phyloP scores from a whole-genome alignment of 2,329 filamentous ascomycete genomes.

The Zasmidium angulare region DNA sequence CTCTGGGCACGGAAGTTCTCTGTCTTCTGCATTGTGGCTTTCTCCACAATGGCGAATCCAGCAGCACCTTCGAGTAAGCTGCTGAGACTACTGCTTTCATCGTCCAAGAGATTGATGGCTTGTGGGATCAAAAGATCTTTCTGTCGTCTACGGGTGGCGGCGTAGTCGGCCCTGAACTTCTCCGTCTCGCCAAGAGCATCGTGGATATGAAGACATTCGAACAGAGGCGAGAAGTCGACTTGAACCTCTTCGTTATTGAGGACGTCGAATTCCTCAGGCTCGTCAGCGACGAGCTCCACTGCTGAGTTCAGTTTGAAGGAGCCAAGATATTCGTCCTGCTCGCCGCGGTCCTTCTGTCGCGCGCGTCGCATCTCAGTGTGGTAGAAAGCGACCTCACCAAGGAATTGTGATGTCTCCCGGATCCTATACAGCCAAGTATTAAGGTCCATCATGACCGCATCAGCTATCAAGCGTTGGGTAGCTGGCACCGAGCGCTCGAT shows the following conservation, averaged over 20 bases:
- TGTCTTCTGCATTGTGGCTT: constrained; percentile 83
- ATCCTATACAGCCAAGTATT: constrained; percentile 97
- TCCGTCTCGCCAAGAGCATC: constrained; percentile 90
- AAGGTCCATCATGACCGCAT: constrained; percentile 93
- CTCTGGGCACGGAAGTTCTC: constrained; percentile 77
- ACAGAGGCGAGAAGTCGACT: constrained; percentile 90
- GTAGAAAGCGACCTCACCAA: constrained; percentile 95
- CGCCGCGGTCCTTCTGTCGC: constrained; percentile 78
- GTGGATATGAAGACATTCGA: constrained; percentile 94
- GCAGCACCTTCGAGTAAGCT: constrained; percentile 90
- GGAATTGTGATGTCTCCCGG: constrained; percentile 90
- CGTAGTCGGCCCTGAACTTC: constrained; percentile 86
- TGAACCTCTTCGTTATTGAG: constrained; percentile 93
- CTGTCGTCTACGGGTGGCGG: constrained; percentile 83
- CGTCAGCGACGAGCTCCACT: constrained; percentile 92
- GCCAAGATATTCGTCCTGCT: constrained; percentile 70
- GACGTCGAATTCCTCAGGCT: constrained; percentile 92
- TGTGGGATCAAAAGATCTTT: constrained; percentile 85
- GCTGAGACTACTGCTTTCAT: constrained; percentile 83
- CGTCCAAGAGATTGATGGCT: constrained; percentile 72
- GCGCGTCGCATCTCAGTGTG: constrained; percentile 85
- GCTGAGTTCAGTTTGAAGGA: constrained; percentile 93
- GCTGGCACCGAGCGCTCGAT: constrained; percentile 94
- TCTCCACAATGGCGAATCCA: constrained; percentile 95
- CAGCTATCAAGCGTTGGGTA: constrained; percentile 88